These are phyloP conservation scores for Acaromyces ingoldii DNA, from an alignment of 1,284 basidiomycete genomes.

Conservation along the genomic window DNA sequence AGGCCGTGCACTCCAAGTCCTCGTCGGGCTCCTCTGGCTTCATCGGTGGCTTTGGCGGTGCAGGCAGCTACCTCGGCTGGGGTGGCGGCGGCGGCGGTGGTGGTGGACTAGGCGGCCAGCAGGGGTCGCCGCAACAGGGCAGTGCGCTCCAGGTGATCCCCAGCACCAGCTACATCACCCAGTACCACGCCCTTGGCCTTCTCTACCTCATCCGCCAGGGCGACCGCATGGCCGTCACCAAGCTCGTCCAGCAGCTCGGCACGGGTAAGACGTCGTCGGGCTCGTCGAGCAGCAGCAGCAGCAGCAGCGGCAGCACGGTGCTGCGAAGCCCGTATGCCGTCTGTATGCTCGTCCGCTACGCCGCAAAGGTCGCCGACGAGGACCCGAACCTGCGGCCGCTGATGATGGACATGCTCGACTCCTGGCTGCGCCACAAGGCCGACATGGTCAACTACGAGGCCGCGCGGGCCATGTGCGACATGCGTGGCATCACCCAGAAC, in stretches of 20 bases:
- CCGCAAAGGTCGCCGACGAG: slow-evolving; percentile 95
- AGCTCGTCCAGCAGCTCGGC: slow-evolving; percentile 87
- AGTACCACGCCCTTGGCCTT: slow-evolving; percentile 94
- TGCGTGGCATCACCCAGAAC: slow-evolving; percentile 71
- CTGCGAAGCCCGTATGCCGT: slow-evolving; percentile 96
- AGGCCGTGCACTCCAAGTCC: slow-evolving; percentile 68
- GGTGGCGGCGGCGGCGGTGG: slow-evolving; percentile 22
- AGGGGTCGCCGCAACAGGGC: slow-evolving; percentile 55
- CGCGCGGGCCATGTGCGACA: slow-evolving; percentile 92
- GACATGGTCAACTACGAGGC: slow-evolving; percentile 99
- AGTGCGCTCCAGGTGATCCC: slow-evolving; percentile 71
- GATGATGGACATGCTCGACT: slow-evolving; percentile 89
- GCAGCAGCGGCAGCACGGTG: slow-evolving; percentile 68
- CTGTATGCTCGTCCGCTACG: slow-evolving; percentile 97
- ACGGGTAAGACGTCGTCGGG: no score
- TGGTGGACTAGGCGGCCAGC: slow-evolving; percentile 31
- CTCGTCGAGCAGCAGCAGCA: slow-evolving; percentile 65
- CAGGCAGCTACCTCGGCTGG: slow-evolving; percentile 49
- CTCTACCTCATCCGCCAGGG: slow-evolving; percentile 93
- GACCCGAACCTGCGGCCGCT: slow-evolving; percentile 59
- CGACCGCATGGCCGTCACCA: slow-evolving; percentile 97
- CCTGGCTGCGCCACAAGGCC: slow-evolving; percentile 95
- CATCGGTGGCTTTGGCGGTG: slow-evolving; percentile 49
- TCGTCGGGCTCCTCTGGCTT: slow-evolving; percentile 17
- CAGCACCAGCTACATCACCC: slow-evolving; percentile 69